Conservation (phyloP, 2,329 filamentous ascomycete genomes). For the Lomentospora prolificans region DNA sequence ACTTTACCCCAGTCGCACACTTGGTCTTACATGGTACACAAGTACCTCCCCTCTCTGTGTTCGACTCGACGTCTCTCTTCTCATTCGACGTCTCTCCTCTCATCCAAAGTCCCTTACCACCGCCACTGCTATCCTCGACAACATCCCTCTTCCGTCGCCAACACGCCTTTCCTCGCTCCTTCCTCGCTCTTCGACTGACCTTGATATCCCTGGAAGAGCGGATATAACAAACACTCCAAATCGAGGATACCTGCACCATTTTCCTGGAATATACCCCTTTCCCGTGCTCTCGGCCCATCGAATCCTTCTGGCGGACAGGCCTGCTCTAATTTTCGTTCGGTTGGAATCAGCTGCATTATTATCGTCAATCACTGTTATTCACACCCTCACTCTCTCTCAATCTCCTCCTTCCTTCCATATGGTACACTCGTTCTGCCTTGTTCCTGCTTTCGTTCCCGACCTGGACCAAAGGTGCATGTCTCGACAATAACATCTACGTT, state of each 20-base stretch:
- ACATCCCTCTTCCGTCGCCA: neutral
- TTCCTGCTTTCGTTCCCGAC: neutral
- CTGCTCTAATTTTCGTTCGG: neutral
- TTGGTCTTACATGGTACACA: neutral
- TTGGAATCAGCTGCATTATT: neutral
- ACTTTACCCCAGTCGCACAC: neutral
- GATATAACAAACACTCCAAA: neutral
- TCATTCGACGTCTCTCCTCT: neutral
- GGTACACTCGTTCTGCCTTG: neutral
- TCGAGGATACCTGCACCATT: neutral
- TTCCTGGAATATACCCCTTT: neutral
- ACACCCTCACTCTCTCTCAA: neutral
- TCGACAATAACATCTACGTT: neutral
- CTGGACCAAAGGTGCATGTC: slow-evolving; percentile 5
- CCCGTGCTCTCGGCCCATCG: slow-evolving; percentile 5
- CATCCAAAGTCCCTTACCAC: neutral
- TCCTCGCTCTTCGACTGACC: neutral
- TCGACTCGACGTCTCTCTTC: neutral
- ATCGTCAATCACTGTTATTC: neutral
- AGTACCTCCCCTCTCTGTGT: neutral
- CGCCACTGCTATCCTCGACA: neutral
- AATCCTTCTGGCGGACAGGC: neutral
- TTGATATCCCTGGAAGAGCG: neutral
- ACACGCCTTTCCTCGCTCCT: neutral
- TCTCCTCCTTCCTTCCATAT: neutral